Evolutionary conservation across 805 yeast species (phyloP), one percentile per base, ranked within the genome.

Genomic region (Ogataea trehaloabstinens): DNA sequence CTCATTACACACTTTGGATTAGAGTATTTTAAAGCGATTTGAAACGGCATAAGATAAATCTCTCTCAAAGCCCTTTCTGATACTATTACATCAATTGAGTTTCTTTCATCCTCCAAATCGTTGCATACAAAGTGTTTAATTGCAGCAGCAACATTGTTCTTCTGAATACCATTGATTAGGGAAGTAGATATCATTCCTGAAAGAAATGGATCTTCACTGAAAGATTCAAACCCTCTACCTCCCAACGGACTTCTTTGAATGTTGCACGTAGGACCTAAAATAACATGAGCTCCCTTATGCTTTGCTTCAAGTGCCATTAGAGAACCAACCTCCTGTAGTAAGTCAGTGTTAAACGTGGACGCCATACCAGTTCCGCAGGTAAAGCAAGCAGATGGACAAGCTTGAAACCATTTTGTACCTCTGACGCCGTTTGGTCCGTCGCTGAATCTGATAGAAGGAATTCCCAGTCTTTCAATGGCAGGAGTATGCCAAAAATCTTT

Each of bases 51-150:
- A 52, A 80, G 63, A 56, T 80, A 80, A 41, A 80, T 70, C 56
- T 80, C 85, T 55, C 85, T 70, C 44, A 80, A 61, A 2, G 85
- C 85, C 52, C 85, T 64, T 49, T 74, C 77, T 2, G 81, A 65
- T 34, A 80, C 62, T 15, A 70, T 57, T 5, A 78, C 60, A 50
- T 77, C 70, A 27, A 73, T 68, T 2, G 68, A 58, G 35, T 56
- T 63, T 43, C 85, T 61, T 40, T 74, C 74, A 40, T 76, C 71
- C 54, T 80, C 85, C 53, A 71, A 70, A 50, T 80, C 85, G 45
- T 80, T 80, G 55, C 80, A 71, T 18, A 76, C 81, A 57, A 59
- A 80, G 15, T 28, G 31, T 13, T 28, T 28, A 10, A 28, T 15
- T 15, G 31, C 15, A 10, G 31, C 31, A 12, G 70, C 67, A 31